phyloP scores from a whole-genome alignment of 257 asterid species.

The Salvia hispanica region DNA sequence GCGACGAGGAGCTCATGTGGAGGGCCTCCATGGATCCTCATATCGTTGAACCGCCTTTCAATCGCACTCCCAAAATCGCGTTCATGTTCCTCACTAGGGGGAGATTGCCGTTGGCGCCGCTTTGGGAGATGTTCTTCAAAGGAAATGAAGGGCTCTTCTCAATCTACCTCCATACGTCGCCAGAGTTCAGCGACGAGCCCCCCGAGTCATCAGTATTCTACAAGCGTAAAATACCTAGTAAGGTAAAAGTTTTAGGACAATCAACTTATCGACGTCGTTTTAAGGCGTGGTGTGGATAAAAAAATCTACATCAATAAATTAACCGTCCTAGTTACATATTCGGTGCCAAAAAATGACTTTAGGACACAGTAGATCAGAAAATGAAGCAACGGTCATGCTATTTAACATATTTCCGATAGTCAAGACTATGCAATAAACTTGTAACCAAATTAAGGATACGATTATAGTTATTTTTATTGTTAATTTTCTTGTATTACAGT shows the following conservation, averaged over 20 bases:
- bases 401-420: no score
- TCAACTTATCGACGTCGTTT: no score
- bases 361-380: no score
- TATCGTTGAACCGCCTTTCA: slow-evolving; percentile 44
- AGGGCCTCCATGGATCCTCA: slow-evolving; percentile 71
- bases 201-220: slow-evolving; percentile 63
- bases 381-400: no score
- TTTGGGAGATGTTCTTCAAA: slow-evolving; percentile 80
- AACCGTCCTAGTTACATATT: no score
- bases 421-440: no score
- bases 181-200: slow-evolving; percentile 48
- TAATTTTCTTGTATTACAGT: slow-evolving; percentile 32
- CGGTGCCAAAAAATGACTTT: no score
- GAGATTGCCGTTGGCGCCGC: slow-evolving; percentile 56
- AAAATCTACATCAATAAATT: no score
- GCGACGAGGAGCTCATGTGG: slow-evolving; percentile 64
- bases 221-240: slow-evolving; percentile 68
- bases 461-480: no score
- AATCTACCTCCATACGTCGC: slow-evolving; percentile 65
- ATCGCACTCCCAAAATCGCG: slow-evolving; percentile 57
- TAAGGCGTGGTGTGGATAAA: no score
- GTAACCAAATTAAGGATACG: no score
- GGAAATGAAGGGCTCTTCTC: slow-evolving; percentile 67
- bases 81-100: slow-evolving; percentile 76
- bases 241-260: slow-evolving; percentile 39